Evolutionary conservation across 306 rosid species (phyloP).

Genomic region (Sechiopsis laciniata): DNA sequence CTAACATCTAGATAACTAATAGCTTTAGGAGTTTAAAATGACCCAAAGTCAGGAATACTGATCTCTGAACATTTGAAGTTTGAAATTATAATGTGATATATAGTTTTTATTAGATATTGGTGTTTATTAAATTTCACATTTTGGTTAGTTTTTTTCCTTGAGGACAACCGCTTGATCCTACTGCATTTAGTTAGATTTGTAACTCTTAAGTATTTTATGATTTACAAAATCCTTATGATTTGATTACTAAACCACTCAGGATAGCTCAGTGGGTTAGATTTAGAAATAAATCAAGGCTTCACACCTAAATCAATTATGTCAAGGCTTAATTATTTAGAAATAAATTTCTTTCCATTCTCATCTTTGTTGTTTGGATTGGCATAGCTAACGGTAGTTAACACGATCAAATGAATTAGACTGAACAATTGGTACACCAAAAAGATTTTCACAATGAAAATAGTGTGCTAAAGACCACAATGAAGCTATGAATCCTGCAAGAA

Average conservation of each 20-base stretch:
- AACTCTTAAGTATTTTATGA: too few species aligned
- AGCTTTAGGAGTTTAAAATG: constrained; percentile 4
- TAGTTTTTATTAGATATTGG: not conserved
- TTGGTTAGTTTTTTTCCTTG: not conserved
- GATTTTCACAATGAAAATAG: not conserved
- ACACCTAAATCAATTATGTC: too few species aligned
- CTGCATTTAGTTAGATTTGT: too few species aligned
- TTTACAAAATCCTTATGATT: too few species aligned
- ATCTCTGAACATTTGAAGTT: not conserved
- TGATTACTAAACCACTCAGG: too few species aligned
- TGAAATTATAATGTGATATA: not conserved
- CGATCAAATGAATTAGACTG: not conserved
- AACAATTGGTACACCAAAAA: not conserved
- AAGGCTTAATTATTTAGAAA: too few species aligned
- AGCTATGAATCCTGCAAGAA: not conserved
- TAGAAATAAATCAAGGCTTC: too few species aligned
- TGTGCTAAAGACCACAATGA: not conserved
- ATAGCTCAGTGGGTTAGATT: too few species aligned
- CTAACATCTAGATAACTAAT: constrained; percentile 2
- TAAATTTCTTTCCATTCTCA: not conserved
- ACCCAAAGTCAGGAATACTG: constrained; percentile 8
- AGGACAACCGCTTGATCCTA: too few species aligned
- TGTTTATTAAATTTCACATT: not conserved
- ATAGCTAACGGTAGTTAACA: not conserved
- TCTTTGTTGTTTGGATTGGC: not conserved